Percentiles rank a stretch among this genome's conserved stretches.
phyloP scores from a whole-genome alignment of 352 stramenopile species.

The Phytophthora fragariaefolia region DNA sequence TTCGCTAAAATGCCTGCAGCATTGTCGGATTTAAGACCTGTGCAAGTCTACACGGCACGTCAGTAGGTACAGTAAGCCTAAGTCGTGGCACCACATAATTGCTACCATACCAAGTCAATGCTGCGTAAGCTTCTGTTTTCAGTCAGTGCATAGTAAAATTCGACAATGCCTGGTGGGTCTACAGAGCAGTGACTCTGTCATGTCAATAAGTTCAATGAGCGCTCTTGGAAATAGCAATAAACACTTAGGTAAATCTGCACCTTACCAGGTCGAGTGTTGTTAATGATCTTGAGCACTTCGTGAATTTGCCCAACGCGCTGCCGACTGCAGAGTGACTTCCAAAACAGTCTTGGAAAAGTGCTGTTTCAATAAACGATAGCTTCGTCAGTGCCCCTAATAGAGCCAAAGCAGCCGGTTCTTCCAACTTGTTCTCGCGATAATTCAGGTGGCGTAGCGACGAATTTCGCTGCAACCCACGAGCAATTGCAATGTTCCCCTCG shows the following conservation, averaged over 20 bases:
- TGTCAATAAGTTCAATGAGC: neutral
- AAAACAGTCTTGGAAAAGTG: conserved; percentile 70
- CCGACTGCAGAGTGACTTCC: conserved; percentile 37
- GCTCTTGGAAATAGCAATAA: neutral
- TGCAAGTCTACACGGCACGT: conserved; percentile 53
- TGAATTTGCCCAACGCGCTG: conserved; percentile 37
- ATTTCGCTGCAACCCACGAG: conserved; percentile 57
- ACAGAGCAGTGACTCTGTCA: conserved; percentile 68
- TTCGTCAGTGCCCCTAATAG: conserved; percentile 46
- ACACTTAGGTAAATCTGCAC: neutral
- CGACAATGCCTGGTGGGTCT: conserved; percentile 61
- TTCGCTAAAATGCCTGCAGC: conserved; percentile 58
- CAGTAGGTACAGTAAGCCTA: neutral
- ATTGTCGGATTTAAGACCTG: conserved; percentile 68
- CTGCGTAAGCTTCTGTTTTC: conserved; percentile 54
- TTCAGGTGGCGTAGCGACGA: conserved; percentile 50
- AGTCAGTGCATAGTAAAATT: conserved; percentile 63
- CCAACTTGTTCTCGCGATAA: conserved; percentile 68
- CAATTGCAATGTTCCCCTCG: conserved; percentile 47
- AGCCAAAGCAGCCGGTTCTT: conserved; percentile 40
- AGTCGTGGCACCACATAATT: neutral
- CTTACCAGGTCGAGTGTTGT: conserved; percentile 63
- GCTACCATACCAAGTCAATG: conserved; percentile 62
- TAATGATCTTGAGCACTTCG: conserved; percentile 40
- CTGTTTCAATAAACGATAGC: conserved; percentile 50